Percentiles rank a stretch among this genome's conserved stretches.
Conservation (phyloP, 352 stramenopile species). For the Pythium grandisporangium region DNA sequence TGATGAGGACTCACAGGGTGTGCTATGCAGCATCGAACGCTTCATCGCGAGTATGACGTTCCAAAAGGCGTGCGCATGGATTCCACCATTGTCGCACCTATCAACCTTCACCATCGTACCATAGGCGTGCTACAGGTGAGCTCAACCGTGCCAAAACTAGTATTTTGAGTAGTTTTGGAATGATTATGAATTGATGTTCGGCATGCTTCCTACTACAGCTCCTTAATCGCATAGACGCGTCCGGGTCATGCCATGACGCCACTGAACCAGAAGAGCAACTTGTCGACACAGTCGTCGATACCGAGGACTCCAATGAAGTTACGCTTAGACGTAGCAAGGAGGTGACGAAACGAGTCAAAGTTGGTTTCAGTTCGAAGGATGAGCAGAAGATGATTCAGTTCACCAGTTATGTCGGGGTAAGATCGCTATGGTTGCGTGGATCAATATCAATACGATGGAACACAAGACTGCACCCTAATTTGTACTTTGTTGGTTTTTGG, state of each 20-base stretch:
- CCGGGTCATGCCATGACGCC: too few relatives aligned
- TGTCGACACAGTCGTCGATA: too few relatives aligned
- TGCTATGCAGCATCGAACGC: constrained; percentile 37
- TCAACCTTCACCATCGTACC: constrained; percentile 41
- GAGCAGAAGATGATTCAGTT: constrained; percentile 62
- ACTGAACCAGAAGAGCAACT: too few relatives aligned
- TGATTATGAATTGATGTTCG: too few relatives aligned
- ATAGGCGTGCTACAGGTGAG: constrained; percentile 45
- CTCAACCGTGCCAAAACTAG: too few relatives aligned
- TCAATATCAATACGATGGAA: neutral
- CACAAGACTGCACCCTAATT: too few relatives aligned
- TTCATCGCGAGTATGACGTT: constrained; percentile 50
- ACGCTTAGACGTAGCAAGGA: constrained; percentile 21
- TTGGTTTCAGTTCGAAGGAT: constrained; percentile 47
- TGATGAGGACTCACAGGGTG: too few relatives aligned
- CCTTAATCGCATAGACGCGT: constrained; percentile 43
- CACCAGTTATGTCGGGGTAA: constrained; percentile 37
- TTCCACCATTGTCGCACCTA: constrained; percentile 44
- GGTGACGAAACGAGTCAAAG: constrained; percentile 13
- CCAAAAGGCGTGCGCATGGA: constrained; percentile 37
- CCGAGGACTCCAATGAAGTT: constrained; percentile 31
- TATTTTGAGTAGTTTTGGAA: too few relatives aligned
- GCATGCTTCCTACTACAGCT: constrained; percentile 21
- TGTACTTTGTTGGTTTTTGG: neutral
- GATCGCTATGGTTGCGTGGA: neutral